These are phyloP conservation scores for Fusarium algeriense DNA, from an alignment of 2,329 filamentous ascomycete genomes.

Conservation along the genomic window DNA sequence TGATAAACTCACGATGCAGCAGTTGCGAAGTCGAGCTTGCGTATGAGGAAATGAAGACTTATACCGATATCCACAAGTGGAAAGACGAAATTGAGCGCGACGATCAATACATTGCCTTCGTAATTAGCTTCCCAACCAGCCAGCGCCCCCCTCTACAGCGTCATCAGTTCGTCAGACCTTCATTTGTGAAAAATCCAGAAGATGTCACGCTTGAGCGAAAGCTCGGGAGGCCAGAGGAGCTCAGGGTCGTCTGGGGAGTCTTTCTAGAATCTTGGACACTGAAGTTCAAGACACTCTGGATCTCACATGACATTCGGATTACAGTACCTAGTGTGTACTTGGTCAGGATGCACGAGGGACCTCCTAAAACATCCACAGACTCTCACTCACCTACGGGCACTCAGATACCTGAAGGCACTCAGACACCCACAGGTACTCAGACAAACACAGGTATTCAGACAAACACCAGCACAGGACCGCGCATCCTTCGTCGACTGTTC, in stretches of 20 bases:
- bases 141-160: too few species aligned
- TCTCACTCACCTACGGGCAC: too few species aligned
- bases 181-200: too few species aligned
- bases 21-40: neutral
- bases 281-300: neutral
- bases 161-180: too few species aligned
- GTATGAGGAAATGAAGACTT: neutral
- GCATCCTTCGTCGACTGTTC: too few species aligned
- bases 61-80: neutral
- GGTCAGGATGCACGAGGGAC: neutral
- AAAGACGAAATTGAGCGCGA: neutral
- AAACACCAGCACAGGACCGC: too few species aligned
- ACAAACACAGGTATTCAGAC: too few species aligned
- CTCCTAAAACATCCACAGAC: neutral
- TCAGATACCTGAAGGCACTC: too few species aligned
- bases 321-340: neutral
- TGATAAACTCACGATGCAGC: neutral
- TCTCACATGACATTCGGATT: neutral
- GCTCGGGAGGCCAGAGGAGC: neutral
- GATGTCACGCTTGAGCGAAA: neutral
- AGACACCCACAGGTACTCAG: too few species aligned
- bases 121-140: too few species aligned
- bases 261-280: neutral
- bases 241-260: neutral
- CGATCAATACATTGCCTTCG: neutral